Evolutionary conservation across 352 stramenopile genomes (phyloP).

Genomic region (Globisporangium takayamanum): DNA sequence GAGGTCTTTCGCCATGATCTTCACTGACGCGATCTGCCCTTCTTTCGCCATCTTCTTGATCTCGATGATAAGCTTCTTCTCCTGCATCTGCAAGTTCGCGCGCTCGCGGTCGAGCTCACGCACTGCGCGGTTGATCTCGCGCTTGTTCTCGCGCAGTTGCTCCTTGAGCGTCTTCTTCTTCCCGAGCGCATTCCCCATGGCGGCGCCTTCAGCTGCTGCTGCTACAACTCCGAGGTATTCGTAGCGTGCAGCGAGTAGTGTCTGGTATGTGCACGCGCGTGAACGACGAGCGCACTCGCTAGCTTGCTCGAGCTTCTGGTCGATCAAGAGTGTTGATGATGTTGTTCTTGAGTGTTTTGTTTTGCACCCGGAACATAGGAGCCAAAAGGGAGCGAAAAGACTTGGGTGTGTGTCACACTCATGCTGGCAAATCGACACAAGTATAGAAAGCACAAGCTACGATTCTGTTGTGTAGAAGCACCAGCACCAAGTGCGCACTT

Average conservation of each 20-base stretch:
- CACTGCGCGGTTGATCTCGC: slow-evolving; percentile 95
- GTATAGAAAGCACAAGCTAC: no score
- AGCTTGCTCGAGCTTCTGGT: no score
- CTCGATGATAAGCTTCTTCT: slow-evolving; percentile 95
- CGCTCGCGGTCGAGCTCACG: slow-evolving; percentile 95
- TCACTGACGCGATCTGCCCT: slow-evolving; percentile 94
- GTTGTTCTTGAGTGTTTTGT: background rate
- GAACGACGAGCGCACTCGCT: background rate
- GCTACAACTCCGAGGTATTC: background rate
- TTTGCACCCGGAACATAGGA: no score
- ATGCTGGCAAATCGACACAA: no score
- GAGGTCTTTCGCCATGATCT: slow-evolving; percentile 97
- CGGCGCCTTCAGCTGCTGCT: slow-evolving; percentile 1
- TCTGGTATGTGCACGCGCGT: no score
- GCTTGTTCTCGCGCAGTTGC: slow-evolving; percentile 96
- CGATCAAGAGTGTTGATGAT: background rate
- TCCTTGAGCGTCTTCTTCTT: slow-evolving; percentile 85
- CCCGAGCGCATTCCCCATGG: slow-evolving; percentile 70
- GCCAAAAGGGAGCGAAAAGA: no score
- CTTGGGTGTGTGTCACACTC: no score
- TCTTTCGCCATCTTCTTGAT: slow-evolving; percentile 97
- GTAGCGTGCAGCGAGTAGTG: no score
- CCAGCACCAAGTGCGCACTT: no score
- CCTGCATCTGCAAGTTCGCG: slow-evolving; percentile 86
- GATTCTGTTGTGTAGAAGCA: no score